Percentiles rank a stretch among this genome's conserved stretches.
Evolutionary conservation across 805 yeast genomes (phyloP).

Genomic region (Wickerhamiella sergipiensis): DNA sequence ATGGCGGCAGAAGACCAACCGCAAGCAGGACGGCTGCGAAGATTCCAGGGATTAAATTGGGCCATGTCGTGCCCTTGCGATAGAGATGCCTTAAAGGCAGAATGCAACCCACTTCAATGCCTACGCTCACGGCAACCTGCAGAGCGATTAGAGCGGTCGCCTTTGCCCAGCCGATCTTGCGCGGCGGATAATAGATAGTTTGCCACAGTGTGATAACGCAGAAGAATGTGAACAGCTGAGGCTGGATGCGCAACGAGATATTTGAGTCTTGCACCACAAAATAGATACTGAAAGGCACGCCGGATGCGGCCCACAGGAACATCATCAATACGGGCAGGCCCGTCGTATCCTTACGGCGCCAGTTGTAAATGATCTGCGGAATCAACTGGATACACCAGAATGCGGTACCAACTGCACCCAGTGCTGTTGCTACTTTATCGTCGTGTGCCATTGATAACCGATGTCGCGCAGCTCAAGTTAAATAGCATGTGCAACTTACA

Average conservation of each 20-base stretch:
- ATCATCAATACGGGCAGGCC: conserved; percentile 82
- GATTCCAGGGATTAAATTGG: conserved; percentile 65
- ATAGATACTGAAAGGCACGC: conserved; percentile 78
- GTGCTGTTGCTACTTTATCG: conserved; percentile 23
- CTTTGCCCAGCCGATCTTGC: conserved; percentile 19
- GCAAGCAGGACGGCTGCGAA: conserved; percentile 65
- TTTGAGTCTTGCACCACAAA: conserved; percentile 59
- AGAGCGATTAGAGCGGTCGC: conserved; percentile 26
- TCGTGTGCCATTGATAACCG: neutral
- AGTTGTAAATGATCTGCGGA: conserved; percentile 74
- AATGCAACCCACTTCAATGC: conserved; percentile 56
- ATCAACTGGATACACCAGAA: conserved; percentile 86
- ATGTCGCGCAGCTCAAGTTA: too few relatives aligned
- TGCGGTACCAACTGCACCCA: conserved; percentile 81
- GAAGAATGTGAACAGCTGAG: conserved; percentile 64
- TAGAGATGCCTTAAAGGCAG: conserved; percentile 49
- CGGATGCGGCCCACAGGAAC: conserved; percentile 68
- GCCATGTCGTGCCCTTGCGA: conserved; percentile 49
- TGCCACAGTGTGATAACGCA: conserved; percentile 58
- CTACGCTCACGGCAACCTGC: conserved; percentile 37
- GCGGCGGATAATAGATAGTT: conserved; percentile 63
- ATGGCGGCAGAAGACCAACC: conserved; percentile 76
- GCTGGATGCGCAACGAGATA: conserved; percentile 73
- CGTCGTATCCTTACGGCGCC: conserved; percentile 59
- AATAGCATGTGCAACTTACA: too few relatives aligned